A percentile compares a stretch with the other conserved stretches of the same genome.
phyloP scores from a whole-genome alignment of 2,329 filamentous ascomycete species.

The Cordyceps tenuipes region DNA sequence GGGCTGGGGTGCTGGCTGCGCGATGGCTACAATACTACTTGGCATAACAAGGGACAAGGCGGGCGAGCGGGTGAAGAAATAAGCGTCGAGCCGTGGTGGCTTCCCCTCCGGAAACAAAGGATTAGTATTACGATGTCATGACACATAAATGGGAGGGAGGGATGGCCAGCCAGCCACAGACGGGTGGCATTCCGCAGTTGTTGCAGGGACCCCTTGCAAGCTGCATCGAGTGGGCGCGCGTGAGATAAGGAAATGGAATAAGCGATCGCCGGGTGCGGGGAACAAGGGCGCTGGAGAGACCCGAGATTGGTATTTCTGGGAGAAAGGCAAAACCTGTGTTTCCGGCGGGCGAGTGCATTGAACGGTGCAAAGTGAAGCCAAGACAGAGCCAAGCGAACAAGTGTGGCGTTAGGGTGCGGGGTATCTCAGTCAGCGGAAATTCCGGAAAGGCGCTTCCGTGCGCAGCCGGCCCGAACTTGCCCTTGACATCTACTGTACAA shows the following conservation, averaged over 20 bases:
- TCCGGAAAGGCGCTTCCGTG: constrained; percentile 2
- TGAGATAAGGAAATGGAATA: not conserved
- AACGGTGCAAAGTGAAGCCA: too few species aligned
- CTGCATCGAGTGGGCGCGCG: not conserved
- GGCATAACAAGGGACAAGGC: not conserved
- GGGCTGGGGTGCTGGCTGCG: not conserved
- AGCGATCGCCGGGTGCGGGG: not conserved
- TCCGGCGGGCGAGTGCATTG: not conserved
- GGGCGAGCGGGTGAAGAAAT: not conserved
- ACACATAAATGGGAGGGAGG: constrained; percentile 5
- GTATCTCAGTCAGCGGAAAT: not conserved
- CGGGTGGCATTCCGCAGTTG: not conserved
- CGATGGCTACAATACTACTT: not conserved
- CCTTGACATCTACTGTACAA: constrained; percentile 4
- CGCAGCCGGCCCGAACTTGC: not conserved
- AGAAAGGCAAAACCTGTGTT: not conserved
- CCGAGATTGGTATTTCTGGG: not conserved
- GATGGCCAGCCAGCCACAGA: not conserved
- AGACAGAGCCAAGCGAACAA: not conserved
- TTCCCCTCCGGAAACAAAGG: not conserved
- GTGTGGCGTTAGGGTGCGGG: not conserved
- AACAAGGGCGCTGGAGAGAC: not conserved
- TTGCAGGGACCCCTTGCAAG: not conserved
- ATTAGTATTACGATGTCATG: not conserved
- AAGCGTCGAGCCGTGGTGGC: not conserved